Evolutionary conservation across 345 rosid species (phyloP), one percentile per base, ranked within the genome.

Genomic region (Jatropha curcas): DNA sequence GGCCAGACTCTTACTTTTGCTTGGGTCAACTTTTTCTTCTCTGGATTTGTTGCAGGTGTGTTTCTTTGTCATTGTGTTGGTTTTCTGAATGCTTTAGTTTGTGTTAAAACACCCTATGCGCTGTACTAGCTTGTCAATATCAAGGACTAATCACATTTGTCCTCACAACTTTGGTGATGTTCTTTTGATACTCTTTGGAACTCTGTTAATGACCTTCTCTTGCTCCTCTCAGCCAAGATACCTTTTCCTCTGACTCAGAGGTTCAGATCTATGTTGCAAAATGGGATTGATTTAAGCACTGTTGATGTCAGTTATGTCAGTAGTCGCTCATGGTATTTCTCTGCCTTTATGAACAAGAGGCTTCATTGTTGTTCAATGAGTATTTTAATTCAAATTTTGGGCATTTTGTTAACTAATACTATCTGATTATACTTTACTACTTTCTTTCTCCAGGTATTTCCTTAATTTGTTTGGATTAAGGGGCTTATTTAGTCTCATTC

Each of bases 21-120:
- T 0, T 96, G 95, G 95, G 99, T 96, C 88, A 96, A 96, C 90
- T 93, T 96, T 78, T 96, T 96, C 97, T 96, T 96, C 84, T 88
- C 98, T 71, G 99, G 98, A 73, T 96, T 96, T 74, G 99, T 96
- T 76, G 95, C 98, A 86, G 99, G 99, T 96, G 53, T 58, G 79
- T 59, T 71, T 70, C 67, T 33, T 59, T 56, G 10, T 20, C 53
- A 12, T 20, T 57, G 7, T 65, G 3, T 67, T 28, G 4, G 17
- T 48, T n/a, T 48, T 48, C 52, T 48, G 52, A n/a, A 48, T 48
- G 3, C 19, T 4, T 13, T 13, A 3, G 20, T 39, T 39, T 39
- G 10, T 7, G 43, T 39, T 39, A 39, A 25, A 67, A 53, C 14
- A 9, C 37, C 24, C 35, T 57, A 17, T 64, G 28, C 33, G 14